Evolutionary conservation across 768 basidiomycete species (phyloP).

Genomic region (Exidia glandulosa): DNA sequence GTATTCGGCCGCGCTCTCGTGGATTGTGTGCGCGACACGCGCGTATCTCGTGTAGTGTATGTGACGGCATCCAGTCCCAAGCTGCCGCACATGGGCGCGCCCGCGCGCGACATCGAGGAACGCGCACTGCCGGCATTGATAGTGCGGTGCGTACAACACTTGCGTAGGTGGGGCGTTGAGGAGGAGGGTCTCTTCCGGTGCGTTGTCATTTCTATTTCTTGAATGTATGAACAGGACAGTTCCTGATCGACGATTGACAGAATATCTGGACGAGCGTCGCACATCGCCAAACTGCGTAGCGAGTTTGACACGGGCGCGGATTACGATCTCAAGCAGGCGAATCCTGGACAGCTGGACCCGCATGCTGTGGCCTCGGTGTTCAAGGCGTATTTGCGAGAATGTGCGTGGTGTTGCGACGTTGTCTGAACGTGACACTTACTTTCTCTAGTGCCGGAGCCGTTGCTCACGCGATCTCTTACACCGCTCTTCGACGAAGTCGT

Average conservation of each 20-base stretch:
- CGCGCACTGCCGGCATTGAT: constrained; percentile 63
- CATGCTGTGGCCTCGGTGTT: constrained; percentile 90
- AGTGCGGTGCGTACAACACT: constrained; percentile 72
- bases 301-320: constrained; percentile 88
- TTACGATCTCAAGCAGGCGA: constrained; percentile 66
- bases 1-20: constrained; percentile 59
- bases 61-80: constrained; percentile 4
- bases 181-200: constrained; percentile 84
- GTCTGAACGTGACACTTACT: constrained; percentile 1
- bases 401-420: constrained; percentile 38
- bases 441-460: constrained; percentile 67
- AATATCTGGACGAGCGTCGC: constrained; percentile 72
- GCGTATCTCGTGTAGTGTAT: constrained; percentile 25
- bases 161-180: constrained; percentile 71
- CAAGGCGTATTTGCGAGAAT: constrained; percentile 85
- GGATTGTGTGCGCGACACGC: constrained; percentile 43
- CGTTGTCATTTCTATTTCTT: constrained; percentile 14
- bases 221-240: constrained; percentile 1
- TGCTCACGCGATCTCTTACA: constrained; percentile 61
- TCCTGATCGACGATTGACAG: constrained; percentile 28
- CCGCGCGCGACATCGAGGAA: constrained; percentile 22
- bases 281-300: constrained; percentile 58
- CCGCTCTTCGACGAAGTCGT: constrained; percentile 66
- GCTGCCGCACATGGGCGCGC: constrained; percentile 2
- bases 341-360: constrained; percentile 83